Evolutionary conservation across 2,329 filamentous ascomycete species (phyloP).

Genomic region (Botryotinia narcissicola): DNA sequence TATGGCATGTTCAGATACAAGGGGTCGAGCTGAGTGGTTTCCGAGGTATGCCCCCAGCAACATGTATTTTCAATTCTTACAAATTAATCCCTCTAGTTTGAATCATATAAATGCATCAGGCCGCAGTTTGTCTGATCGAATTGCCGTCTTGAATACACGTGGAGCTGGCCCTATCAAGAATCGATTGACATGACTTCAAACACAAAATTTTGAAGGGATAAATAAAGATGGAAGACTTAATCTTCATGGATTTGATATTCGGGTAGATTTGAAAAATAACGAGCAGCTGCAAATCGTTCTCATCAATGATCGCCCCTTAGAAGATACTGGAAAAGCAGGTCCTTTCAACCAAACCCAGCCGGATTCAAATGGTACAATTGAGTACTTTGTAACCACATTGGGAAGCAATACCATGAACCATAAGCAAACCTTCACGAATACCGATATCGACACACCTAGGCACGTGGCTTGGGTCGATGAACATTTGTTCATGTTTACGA

Average conservation of each 20-base stretch:
- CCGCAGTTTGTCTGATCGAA: constrained; percentile 27
- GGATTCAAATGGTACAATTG: constrained; percentile 39
- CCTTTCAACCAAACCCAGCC: constrained; percentile 30
- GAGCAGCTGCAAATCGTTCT: constrained; percentile 36
- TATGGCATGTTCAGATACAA: constrained; percentile 33
- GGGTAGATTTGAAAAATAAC: constrained; percentile 23
- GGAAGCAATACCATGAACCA: constrained; percentile 36
- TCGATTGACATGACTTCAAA: constrained; percentile 30
- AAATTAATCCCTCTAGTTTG: constrained; percentile 23
- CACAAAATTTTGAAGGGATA: constrained; percentile 30
- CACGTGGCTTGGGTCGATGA: constrained; percentile 39
- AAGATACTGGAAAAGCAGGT: constrained; percentile 30
- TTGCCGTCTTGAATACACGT: constrained; percentile 35
- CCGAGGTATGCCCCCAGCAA: constrained; percentile 26
- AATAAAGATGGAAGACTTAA: constrained; percentile 34
- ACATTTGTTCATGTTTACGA: constrained; percentile 41
- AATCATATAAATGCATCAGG: constrained; percentile 31
- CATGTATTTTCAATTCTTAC: neutral
- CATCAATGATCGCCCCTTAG: constrained; percentile 39
- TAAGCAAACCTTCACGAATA: constrained; percentile 37
- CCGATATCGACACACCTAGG: constrained; percentile 39
- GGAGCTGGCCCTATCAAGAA: constrained; percentile 27
- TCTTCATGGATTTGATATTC: constrained; percentile 40
- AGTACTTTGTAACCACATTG: constrained; percentile 38
- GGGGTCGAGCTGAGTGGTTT: constrained; percentile 30